These are phyloP conservation scores for Fusarium piperis DNA, from an alignment of 2,329 filamentous ascomycete genomes.

Conservation along the genomic window DNA sequence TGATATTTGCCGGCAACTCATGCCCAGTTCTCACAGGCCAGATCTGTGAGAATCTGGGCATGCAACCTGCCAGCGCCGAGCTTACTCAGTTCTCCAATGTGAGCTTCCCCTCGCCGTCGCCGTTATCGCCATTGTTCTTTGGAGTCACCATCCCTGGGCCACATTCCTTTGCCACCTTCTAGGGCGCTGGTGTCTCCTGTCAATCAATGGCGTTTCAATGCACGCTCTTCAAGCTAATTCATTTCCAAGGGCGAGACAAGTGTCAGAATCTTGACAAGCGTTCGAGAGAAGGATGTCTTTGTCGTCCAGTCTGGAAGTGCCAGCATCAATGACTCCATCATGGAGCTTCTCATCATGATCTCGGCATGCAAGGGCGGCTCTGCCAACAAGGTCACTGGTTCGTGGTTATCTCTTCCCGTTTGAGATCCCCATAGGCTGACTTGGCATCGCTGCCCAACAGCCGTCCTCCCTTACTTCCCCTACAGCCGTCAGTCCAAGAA, in stretches of 20 bases:
- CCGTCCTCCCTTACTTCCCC: constrained; percentile 94
- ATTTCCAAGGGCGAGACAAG: constrained; percentile 71
- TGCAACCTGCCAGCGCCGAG: constrained; percentile 71
- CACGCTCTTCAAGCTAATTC: constrained; percentile 31
- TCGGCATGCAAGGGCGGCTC: constrained; percentile 98
- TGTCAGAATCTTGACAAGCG: constrained; percentile 75
- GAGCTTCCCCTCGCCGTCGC: constrained; percentile 50
- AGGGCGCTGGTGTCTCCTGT: neutral
- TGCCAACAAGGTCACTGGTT: constrained; percentile 95
- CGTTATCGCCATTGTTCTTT: constrained; percentile 17
- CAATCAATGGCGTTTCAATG: constrained; percentile 7
- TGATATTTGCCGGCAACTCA: constrained; percentile 75
- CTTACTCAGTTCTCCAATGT: constrained; percentile 77
- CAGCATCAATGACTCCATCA: constrained; percentile 98
- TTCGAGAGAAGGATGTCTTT: constrained; percentile 98
- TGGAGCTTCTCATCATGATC: constrained; percentile 99
- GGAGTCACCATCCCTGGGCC: constrained; percentile 12
- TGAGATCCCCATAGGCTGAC: constrained; percentile 28
- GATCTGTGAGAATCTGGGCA: constrained; percentile 75
- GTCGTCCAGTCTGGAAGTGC: constrained; percentile 96
- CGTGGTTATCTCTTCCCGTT: constrained; percentile 43
- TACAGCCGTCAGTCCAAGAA: constrained; percentile 99
- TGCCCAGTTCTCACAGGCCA: constrained; percentile 71
- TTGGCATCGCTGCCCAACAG: constrained; percentile 54
- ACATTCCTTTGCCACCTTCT: constrained; percentile 8